Conservation (phyloP, 176 grass and related monocot genomes). For the Stipa capillata region DNA sequence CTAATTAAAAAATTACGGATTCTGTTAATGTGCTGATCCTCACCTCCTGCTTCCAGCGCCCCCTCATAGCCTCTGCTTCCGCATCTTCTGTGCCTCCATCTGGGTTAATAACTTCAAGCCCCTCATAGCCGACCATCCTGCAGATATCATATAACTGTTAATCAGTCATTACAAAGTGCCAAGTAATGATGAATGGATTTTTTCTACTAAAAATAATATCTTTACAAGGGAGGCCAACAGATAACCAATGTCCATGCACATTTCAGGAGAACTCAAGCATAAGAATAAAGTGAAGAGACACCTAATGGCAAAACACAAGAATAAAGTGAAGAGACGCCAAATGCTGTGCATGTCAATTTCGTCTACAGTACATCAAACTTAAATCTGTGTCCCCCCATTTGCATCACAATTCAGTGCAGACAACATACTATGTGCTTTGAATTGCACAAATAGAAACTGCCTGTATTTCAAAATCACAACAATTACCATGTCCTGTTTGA, state of each 20-base stretch:
- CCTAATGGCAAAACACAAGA: not conserved
- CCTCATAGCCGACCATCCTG: conserved; percentile 89
- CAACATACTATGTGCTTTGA: not conserved
- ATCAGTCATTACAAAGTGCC: not conserved
- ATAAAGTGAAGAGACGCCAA: not conserved
- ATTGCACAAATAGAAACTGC: not conserved
- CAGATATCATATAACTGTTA: not conserved
- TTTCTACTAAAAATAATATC: not conserved
- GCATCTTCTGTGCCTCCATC: conserved; percentile 91
- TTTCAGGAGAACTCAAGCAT: not conserved
- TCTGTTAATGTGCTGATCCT: not conserved
- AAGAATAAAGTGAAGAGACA: not conserved
- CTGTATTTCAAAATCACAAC: not conserved
- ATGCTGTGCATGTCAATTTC: not conserved
- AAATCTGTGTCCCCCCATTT: not conserved
- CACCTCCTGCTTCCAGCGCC: conserved; percentile 96
- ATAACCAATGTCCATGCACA: not conserved
- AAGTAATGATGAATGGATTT: not conserved
- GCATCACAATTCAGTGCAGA: not conserved
- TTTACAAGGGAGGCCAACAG: not conserved
- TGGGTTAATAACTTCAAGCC: conserved; percentile 93
- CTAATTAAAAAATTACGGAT: not conserved
- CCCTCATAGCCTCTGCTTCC: conserved; percentile 72
- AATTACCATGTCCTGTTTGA: not conserved
- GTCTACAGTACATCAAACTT: not conserved